Evolutionary conservation across 495 filamentous ascomycete species (phyloP).

Genomic region (Penicillium bialowiezense): DNA sequence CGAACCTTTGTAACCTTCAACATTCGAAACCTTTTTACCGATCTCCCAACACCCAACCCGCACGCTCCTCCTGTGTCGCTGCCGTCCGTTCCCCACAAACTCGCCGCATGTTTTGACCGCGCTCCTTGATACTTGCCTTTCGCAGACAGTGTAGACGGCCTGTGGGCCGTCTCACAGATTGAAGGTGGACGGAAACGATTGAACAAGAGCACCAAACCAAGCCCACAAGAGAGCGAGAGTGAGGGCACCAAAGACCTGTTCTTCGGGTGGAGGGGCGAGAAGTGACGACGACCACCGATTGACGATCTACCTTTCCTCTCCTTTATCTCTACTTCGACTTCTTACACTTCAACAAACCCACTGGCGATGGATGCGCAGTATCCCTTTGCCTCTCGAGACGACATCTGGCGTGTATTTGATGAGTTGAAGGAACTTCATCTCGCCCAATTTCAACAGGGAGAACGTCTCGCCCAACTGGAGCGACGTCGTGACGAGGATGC

Average conservation of each 20-base stretch:
- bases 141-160: conserved; percentile 43
- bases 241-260: not conserved
- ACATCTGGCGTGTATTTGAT: conserved; percentile 83
- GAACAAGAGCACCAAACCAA: conserved; percentile 6
- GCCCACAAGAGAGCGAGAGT: no score
- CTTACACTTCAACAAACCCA: not conserved
- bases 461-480: conserved; percentile 75
- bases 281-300: conserved; percentile 1
- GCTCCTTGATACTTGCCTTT: conserved; percentile 17
- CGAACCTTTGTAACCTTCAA: no score
- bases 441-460: conserved; percentile 75
- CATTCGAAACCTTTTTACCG: not conserved
- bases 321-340: conserved; percentile 3
- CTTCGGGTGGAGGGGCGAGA: conserved; percentile 1
- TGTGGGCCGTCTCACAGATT: conserved; percentile 43
- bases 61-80: not conserved
- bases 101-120: conserved; percentile 16
- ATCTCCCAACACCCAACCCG: not conserved
- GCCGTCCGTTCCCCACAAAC: not conserved
- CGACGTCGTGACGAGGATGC: conserved; percentile 80
- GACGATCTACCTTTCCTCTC: not conserved
- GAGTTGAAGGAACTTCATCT: conserved; percentile 80
- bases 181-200: conserved; percentile 35
- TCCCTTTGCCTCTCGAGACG: conserved; percentile 65
- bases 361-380: conserved; percentile 63